Conservation (phyloP, 345 rosid genomes). For the Aegle marmelos region DNA sequence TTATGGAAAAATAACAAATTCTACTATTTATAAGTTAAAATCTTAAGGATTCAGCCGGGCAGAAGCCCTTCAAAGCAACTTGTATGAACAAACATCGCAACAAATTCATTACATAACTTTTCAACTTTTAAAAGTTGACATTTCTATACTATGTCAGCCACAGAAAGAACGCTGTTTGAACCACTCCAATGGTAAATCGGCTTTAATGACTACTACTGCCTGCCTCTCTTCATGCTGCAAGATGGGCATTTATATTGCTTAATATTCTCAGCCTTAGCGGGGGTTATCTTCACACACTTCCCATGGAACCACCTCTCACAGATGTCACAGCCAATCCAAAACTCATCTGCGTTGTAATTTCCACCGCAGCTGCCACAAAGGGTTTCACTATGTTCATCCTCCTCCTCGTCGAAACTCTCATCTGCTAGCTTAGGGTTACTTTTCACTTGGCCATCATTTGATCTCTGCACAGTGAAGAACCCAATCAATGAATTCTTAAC, state of each 20-base stretch:
- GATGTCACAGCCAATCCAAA: conserved; percentile 81
- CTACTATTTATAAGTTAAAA: conserved; percentile 23
- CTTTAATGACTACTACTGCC: conserved; percentile 32
- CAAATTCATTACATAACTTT: conserved; percentile 20
- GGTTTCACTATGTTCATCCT: conserved; percentile 75
- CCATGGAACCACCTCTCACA: conserved; percentile 92
- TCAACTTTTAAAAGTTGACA: not conserved
- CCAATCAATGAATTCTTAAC: not conserved
- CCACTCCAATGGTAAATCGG: not conserved
- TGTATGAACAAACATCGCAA: conserved; percentile 27
- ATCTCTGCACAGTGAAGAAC: conserved; percentile 40
- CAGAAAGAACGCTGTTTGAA: not conserved
- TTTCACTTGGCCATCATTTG: conserved; percentile 63
- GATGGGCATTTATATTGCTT: conserved; percentile 87
- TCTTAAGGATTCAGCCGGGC: conserved; percentile 21
- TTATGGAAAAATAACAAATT: conserved; percentile 18
- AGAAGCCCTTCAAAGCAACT: conserved; percentile 19
- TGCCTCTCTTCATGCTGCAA: conserved; percentile 75
- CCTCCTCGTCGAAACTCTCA: conserved; percentile 53
- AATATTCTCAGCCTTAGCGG: conserved; percentile 75
- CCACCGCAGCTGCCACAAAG: conserved; percentile 78
- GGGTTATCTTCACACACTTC: conserved; percentile 82
- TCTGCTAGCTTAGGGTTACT: conserved; percentile 48
- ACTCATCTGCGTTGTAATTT: conserved; percentile 71
- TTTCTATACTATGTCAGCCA: conserved; percentile 24